Evolutionary conservation across 2,329 filamentous ascomycete species (phyloP).

Genomic region (Knufia petricola): DNA sequence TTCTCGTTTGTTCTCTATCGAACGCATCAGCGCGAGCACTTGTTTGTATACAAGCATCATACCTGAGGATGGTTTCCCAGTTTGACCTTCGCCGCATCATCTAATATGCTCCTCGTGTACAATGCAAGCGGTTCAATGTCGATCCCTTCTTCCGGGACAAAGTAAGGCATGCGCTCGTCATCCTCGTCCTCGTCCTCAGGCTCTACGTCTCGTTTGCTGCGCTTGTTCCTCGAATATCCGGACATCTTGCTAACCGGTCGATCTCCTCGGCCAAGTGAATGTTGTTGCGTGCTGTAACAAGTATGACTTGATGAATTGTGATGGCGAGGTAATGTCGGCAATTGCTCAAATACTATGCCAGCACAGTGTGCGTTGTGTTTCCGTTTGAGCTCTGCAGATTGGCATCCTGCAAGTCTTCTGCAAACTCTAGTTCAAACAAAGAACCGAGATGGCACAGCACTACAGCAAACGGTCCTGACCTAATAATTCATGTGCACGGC

Average conservation of each 20-base stretch:
- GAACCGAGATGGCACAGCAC: background rate
- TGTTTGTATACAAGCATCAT: background rate
- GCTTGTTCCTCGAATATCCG: background rate
- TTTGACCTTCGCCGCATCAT: slow-evolving; percentile 4
- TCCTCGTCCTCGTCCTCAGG: slow-evolving; percentile 6
- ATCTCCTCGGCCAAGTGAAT: background rate
- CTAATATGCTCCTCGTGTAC: slow-evolving; percentile 6
- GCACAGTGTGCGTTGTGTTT: background rate
- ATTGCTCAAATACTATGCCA: background rate
- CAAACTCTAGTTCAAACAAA: slow-evolving; percentile 5
- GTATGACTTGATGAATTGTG: background rate
- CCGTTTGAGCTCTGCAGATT: slow-evolving; percentile 4
- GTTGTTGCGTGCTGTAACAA: background rate
- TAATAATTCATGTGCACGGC: background rate
- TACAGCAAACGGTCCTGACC: background rate
- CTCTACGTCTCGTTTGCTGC: slow-evolving; percentile 3
- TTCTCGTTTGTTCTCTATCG: slow-evolving; percentile 4
- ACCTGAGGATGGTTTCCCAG: slow-evolving; percentile 8
- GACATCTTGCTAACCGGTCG: background rate
- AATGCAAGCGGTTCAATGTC: slow-evolving; percentile 8
- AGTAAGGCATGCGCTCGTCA: slow-evolving; percentile 7
- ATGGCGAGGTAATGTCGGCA: background rate
- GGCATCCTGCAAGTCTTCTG: slow-evolving; percentile 7
- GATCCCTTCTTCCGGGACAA: slow-evolving; percentile 9
- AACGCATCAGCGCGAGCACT: background rate